These are phyloP conservation scores for Taphrina deformans DNA, from an alignment of 1,139 yeast species.

Conservation along the genomic window DNA sequence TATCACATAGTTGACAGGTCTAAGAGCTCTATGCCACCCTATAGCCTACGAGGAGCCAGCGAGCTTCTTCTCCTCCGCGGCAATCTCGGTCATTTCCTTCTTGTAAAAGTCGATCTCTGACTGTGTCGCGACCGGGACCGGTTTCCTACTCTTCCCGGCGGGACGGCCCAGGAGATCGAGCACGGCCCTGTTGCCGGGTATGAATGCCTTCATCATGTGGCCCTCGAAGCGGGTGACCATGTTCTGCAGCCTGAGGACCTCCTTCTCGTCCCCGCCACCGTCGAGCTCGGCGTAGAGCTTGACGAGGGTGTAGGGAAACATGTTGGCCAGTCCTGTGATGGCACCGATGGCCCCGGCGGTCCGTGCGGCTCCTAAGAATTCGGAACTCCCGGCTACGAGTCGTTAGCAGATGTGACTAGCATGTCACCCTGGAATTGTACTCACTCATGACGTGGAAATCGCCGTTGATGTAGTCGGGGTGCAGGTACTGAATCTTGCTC, in stretches of 20 bases:
- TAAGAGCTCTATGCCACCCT: no score
- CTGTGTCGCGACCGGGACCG: slow-evolving; percentile 11
- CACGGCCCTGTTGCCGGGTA: slow-evolving; percentile 11
- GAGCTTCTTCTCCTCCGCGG: slow-evolving; percentile 13
- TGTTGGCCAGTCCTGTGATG: slow-evolving; percentile 52
- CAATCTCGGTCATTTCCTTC: not conserved
- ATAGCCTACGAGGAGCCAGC: not conserved
- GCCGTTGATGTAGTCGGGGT: slow-evolving; percentile 41
- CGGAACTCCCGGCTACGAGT: slow-evolving; percentile 49
- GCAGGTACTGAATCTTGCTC: slow-evolving; percentile 48
- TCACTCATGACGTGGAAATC: slow-evolving; percentile 45
- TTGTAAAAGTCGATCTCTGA: not conserved
- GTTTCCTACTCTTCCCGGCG: slow-evolving; percentile 3
- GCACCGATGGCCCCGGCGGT: slow-evolving; percentile 51
- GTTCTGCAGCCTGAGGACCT: slow-evolving; percentile 37
- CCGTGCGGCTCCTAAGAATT: slow-evolving; percentile 50
- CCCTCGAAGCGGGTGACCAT: slow-evolving; percentile 36
- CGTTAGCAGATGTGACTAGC: not conserved
- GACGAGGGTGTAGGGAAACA: slow-evolving; percentile 40
- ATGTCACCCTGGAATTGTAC: not conserved
- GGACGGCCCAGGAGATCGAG: slow-evolving; percentile 10
- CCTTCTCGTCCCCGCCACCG: slow-evolving; percentile 40
- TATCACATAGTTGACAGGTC: no score
- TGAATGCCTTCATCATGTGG: slow-evolving; percentile 8
- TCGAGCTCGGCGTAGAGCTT: slow-evolving; percentile 34